Conservation (phyloP, 2,329 filamentous ascomycete genomes). For the Aureobasidium musti region DNA sequence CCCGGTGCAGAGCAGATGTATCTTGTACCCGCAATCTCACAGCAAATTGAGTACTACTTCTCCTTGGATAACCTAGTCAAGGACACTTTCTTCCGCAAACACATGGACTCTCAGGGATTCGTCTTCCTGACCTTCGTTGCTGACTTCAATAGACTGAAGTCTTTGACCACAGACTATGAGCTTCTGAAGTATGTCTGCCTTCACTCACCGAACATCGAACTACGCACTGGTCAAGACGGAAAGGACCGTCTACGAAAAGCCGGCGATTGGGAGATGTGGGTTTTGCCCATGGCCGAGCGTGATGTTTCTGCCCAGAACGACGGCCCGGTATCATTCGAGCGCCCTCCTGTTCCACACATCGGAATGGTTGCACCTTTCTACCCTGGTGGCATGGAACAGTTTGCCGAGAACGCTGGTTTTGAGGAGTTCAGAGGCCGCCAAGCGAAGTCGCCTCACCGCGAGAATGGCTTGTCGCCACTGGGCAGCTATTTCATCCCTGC, state of each 20-base stretch:
- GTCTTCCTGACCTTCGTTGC: slow-evolving; percentile 78
- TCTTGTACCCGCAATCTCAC: slow-evolving; percentile 59
- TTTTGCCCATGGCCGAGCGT: slow-evolving; percentile 70
- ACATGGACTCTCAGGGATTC: slow-evolving; percentile 96
- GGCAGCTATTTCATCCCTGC: slow-evolving; percentile 28
- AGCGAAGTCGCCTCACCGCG: slow-evolving; percentile 38
- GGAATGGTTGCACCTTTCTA: slow-evolving; percentile 35
- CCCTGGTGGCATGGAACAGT: slow-evolving; percentile 30
- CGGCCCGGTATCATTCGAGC: slow-evolving; percentile 58
- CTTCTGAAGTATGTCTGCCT: slow-evolving; percentile 74
- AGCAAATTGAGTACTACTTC: slow-evolving; percentile 85
- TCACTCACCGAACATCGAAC: slow-evolving; percentile 71
- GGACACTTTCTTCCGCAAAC: slow-evolving; percentile 80
- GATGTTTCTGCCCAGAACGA: slow-evolving; percentile 72
- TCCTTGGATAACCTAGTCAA: slow-evolving; percentile 94
- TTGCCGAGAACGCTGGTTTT: slow-evolving; percentile 27
- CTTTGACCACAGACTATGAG: slow-evolving; percentile 69
- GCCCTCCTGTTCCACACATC: slow-evolving; percentile 45
- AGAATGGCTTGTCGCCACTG: slow-evolving; percentile 34
- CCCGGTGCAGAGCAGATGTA: slow-evolving; percentile 61
- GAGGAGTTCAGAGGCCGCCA: slow-evolving; percentile 32
- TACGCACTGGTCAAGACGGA: slow-evolving; percentile 72
- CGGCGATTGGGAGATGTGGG: slow-evolving; percentile 77
- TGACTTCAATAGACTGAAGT: slow-evolving; percentile 81
- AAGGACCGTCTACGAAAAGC: slow-evolving; percentile 74